Base-by-base conservation (phyloP, 495 filamentous ascomycete genomes). In the Podospora pseudocomata region DNA sequence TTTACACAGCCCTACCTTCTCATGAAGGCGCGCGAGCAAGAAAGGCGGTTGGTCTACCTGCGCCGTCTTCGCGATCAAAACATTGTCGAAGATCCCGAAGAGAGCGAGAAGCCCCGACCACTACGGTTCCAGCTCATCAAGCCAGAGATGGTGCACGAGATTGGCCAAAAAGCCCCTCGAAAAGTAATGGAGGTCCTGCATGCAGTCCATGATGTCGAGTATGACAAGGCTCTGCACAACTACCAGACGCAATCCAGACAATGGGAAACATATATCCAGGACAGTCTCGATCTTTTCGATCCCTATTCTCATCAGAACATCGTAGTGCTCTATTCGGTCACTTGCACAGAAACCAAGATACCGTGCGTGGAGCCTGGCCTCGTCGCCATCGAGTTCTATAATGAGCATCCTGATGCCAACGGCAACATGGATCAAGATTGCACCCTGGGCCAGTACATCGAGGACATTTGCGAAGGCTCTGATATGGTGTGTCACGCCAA, bases 281-380 rank as follows among this genome's bases (percentile, higher is more conserved):
- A 91, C 19, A 93, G 90, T 64, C 81, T 88, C 64, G 90, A 94
- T 72, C 83, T 97, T 5, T 99, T 97, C 71, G 92, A 97, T 76
- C 96, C 96, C 6, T 93, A 90, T 71, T 88, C 91, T 1, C 96
- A 98, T 73, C 96, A 99, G 74, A 96, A 91, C 72, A 96, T 99
- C 65, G 92, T 92, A 26, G 89, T 98, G n/a, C 84, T 99, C 3
- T 96, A 93, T 77, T 97, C 93, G 28, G 85, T 97, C 28, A 94
- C 97, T 9, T 97, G 93, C 72, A 96, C 93, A 1, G 85, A 86
- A 64, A 96, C 94, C 2, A 93, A 94, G 20, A 90, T 96, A 53
- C 96, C 96, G 1, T 99, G 96, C 74, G 86, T 88, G 54, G 96
- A 96, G 20, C 96, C 96, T 1, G 92, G 92, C 63, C 80, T 96